Conservation (phyloP, 2,329 filamentous ascomycete species). For the Neonectria coccinea region DNA sequence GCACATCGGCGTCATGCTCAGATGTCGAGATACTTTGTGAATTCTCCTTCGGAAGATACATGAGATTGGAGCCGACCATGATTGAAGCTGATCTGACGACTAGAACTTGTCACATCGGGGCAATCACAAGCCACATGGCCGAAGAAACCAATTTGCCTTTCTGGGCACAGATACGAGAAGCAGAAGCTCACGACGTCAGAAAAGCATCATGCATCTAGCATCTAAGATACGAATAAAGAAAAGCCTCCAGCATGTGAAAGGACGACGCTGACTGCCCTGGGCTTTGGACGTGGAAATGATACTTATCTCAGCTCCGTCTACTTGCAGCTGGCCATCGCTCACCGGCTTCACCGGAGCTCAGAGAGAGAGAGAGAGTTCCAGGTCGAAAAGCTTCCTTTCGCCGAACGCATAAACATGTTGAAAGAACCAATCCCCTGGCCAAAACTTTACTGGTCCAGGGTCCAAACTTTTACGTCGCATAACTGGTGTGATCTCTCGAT, state of each 20-base stretch:
- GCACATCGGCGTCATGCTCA: too few species aligned
- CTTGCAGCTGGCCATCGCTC: not conserved
- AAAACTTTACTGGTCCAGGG: conserved; percentile 2
- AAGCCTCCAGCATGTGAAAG: not conserved
- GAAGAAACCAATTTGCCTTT: not conserved
- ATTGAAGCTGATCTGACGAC: too few species aligned
- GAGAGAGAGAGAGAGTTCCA: not conserved
- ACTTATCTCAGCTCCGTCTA: not conserved
- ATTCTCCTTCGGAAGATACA: too few species aligned
- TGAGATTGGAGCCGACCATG: too few species aligned
- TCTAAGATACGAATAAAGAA: not conserved
- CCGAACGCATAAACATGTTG: conserved; percentile 16
- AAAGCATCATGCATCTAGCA: not conserved
- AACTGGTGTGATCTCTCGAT: not conserved
- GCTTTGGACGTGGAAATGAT: not conserved
- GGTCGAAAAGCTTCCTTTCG: conserved; percentile 17
- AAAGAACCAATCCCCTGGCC: not conserved
- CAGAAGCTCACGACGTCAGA: not conserved
- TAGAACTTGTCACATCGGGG: too few species aligned
- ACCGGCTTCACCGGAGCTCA: not conserved
- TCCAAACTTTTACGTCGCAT: not conserved
- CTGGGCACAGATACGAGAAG: not conserved
- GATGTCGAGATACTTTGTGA: too few species aligned
- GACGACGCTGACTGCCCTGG: not conserved
- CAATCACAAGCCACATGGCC: conserved; percentile 11